Evolutionary conservation across 257 asterid species (phyloP).

Genomic region (Petrea volubilis): DNA sequence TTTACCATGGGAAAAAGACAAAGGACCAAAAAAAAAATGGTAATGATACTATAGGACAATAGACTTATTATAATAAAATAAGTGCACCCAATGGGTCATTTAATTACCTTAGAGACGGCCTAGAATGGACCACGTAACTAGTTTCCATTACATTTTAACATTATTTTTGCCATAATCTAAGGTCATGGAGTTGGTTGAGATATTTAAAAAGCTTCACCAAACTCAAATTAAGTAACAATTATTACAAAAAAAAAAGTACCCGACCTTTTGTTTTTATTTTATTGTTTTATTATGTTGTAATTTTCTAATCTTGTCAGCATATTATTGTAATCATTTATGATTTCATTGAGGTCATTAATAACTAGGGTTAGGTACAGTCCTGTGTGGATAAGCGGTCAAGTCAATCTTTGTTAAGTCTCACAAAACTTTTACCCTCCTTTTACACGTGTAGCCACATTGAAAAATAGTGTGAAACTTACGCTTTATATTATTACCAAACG

Average conservation of each 20-base stretch:
- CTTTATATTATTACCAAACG: neutral
- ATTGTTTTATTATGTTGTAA: neutral
- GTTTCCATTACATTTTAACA: conserved; percentile 3
- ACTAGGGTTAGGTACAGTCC: conserved; percentile 13
- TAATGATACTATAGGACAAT: no score
- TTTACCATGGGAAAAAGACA: no score
- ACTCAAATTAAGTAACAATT: conserved; percentile 12
- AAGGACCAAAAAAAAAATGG: no score
- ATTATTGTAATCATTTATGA: neutral
- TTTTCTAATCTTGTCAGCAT: neutral
- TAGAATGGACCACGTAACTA: conserved; percentile 33
- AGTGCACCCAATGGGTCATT: neutral
- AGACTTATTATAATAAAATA: neutral
- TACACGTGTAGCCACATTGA: conserved; percentile 28
- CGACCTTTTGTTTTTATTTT: neutral
- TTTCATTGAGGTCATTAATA: neutral
- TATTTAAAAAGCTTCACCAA: conserved; percentile 12
- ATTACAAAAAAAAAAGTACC: neutral
- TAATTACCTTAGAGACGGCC: neutral
- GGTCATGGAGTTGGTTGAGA: conserved; percentile 22
- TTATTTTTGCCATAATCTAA: conserved; percentile 14
- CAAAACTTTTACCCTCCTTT: neutral
- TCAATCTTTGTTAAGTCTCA: conserved; percentile 15
- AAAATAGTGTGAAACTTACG: conserved; percentile 18
- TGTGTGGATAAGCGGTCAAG: neutral